Evolutionary conservation across 2,329 filamentous ascomycete species (phyloP).

Genomic region (Fusarium siculi): DNA sequence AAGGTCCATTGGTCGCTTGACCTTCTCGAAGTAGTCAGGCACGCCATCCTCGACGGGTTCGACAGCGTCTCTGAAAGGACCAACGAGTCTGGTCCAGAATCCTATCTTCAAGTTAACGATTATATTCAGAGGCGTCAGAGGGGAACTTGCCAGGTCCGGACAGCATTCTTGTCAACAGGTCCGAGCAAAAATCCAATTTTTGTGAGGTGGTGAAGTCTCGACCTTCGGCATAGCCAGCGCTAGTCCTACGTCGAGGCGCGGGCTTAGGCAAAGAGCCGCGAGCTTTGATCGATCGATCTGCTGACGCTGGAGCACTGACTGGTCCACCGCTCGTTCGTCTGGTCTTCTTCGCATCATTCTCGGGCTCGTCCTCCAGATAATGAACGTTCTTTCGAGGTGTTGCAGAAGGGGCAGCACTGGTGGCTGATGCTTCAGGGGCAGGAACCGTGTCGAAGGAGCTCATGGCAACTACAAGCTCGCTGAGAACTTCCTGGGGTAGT

Average conservation of each 20-base stretch:
- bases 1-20: constrained; percentile 72
- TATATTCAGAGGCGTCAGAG: background rate
- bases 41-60: constrained; percentile 66
- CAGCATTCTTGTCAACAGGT: constrained; percentile 69
- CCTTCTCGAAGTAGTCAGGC: constrained; percentile 69
- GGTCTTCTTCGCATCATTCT: constrained; percentile 57
- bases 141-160: constrained; percentile 64
- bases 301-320: constrained; percentile 17
- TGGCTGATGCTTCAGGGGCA: constrained; percentile 41
- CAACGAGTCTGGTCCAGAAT: constrained; percentile 74
- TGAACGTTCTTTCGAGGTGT: constrained; percentile 59
- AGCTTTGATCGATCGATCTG: constrained; percentile 41
- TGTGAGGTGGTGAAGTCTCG: constrained; percentile 50
- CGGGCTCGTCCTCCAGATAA: constrained; percentile 58
- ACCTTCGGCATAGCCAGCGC: constrained; percentile 47
- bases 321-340: constrained; percentile 50
- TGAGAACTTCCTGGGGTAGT: constrained; percentile 70
- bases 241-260: constrained; percentile 49
- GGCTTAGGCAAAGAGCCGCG: constrained; percentile 50
- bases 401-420: constrained; percentile 29
- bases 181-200: constrained; percentile 68
- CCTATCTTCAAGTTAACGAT: constrained; percentile 52
- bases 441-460: constrained; percentile 61
- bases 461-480: constrained; percentile 71
- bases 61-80: constrained; percentile 69